These are phyloP conservation scores for Opeltia flavorubescens DNA, from an alignment of 495 filamentous ascomycete genomes.

Conservation along the genomic window DNA sequence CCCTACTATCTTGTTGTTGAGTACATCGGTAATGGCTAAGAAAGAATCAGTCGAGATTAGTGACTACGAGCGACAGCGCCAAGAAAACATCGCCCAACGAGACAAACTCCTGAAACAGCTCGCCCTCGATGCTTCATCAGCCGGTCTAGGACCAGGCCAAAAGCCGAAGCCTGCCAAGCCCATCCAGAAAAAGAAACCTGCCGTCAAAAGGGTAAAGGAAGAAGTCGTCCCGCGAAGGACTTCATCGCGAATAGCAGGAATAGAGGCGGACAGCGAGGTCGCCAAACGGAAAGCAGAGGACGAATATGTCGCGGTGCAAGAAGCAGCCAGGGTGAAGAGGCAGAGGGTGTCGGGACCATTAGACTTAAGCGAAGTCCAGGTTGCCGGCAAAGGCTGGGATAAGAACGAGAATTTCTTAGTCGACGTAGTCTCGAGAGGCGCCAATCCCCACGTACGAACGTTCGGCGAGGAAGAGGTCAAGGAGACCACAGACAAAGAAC, in stretches of 20 bases:
- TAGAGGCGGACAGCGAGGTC: conserved; percentile 55
- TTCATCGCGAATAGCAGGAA: conserved; percentile 50
- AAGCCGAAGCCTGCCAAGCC: conserved; percentile 15
- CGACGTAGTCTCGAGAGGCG: conserved; percentile 50
- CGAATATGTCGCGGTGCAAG: conserved; percentile 44
- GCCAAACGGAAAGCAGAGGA: conserved; percentile 73
- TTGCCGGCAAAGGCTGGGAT: conserved; percentile 53
- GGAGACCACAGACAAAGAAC: conserved; percentile 59
- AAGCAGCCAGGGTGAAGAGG: conserved; percentile 54
- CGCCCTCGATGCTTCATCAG: conserved; percentile 35
- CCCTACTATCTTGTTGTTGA: no score
- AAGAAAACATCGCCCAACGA: conserved; percentile 62
- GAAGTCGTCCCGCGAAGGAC: conserved; percentile 42
- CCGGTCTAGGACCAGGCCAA: conserved; percentile 33
- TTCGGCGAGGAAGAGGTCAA: conserved; percentile 73
- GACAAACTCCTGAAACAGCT: conserved; percentile 51
- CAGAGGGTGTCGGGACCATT: conserved; percentile 57
- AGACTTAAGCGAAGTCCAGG: conserved; percentile 61
- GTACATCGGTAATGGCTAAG: conserved; percentile 5
- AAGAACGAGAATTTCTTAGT: conserved; percentile 36
- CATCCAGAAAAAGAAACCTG: conserved; percentile 30
- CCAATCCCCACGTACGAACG: conserved; percentile 64
- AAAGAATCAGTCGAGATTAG: conserved; percentile 27
- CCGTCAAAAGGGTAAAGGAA: conserved; percentile 35
- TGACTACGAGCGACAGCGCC: conserved; percentile 56